Evolutionary conservation across 768 basidiomycete genomes (phyloP).

Genomic region (Lyophyllum shimeji): DNA sequence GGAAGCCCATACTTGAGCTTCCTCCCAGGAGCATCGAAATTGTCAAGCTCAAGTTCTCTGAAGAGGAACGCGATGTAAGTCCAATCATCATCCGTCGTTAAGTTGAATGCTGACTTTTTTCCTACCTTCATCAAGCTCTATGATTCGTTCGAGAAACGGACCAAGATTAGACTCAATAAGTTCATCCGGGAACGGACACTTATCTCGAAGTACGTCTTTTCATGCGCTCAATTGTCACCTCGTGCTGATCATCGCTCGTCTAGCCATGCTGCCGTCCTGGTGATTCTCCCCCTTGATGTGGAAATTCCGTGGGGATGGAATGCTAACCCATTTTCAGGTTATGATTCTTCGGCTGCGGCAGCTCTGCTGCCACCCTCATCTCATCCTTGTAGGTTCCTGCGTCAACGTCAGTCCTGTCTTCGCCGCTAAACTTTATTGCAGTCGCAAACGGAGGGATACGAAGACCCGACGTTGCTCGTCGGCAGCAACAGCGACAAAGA

Average conservation of each 20-base stretch:
- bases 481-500: constrained; percentile 53
- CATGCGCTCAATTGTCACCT: neutral
- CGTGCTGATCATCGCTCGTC: neutral
- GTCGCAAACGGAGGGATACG: constrained; percentile 43
- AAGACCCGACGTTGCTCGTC: constrained; percentile 51
- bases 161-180: constrained; percentile 54
- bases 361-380: constrained; percentile 69
- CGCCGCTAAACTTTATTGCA: constrained; percentile 13
- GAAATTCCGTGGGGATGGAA: neutral
- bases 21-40: constrained; percentile 61
- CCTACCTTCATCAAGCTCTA: constrained; percentile 43
- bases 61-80: constrained; percentile 63
- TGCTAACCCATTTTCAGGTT: constrained; percentile 35
- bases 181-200: constrained; percentile 66
- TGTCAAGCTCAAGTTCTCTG: constrained; percentile 58
- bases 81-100: neutral
- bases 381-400: constrained; percentile 53
- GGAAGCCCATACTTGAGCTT: constrained; percentile 65
- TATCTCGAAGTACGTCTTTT: constrained; percentile 58
- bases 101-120: neutral
- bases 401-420: neutral
- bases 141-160: constrained; percentile 52
- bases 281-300: constrained; percentile 19
- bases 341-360: constrained; percentile 78
- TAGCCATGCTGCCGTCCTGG: constrained; percentile 50